Evolutionary conservation across 2,329 filamentous ascomycete genomes (phyloP).

Genomic region (Talaromyces piceae): DNA sequence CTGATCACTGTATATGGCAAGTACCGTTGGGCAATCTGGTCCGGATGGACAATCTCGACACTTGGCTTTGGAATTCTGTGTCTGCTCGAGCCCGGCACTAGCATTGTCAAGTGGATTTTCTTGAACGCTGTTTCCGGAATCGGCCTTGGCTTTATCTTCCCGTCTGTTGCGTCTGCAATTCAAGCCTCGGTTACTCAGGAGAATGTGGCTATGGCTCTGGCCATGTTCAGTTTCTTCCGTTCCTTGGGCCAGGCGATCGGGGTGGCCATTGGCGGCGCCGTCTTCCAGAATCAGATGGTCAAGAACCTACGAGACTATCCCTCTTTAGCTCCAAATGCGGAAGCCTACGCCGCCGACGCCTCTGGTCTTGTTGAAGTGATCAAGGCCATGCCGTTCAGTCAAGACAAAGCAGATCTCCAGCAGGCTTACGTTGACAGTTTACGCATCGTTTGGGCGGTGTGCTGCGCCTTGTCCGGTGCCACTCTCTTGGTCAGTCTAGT

Average conservation of each 20-base stretch:
- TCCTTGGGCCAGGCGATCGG: constrained; percentile 59
- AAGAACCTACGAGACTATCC: constrained; percentile 29
- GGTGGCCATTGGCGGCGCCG: constrained; percentile 59
- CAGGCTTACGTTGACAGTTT: constrained; percentile 49
- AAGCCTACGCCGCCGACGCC: constrained; percentile 49
- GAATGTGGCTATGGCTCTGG: constrained; percentile 54
- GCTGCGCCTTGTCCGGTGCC: constrained; percentile 46
- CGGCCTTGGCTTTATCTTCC: constrained; percentile 59
- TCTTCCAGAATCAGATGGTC: constrained; percentile 55
- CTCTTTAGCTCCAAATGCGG: constrained; percentile 41
- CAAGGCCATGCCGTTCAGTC: constrained; percentile 43
- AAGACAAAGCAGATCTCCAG: constrained; percentile 38
- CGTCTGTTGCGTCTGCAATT: constrained; percentile 55
- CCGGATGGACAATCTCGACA: constrained; percentile 54
- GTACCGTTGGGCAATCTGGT: constrained; percentile 56
- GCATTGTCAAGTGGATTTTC: constrained; percentile 47
- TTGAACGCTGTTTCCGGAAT: constrained; percentile 53
- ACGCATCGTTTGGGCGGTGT: constrained; percentile 48
- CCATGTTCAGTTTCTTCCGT: constrained; percentile 61
- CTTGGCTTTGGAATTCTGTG: constrained; percentile 48
- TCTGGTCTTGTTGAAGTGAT: constrained; percentile 54
- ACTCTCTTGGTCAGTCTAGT: constrained; percentile 47
- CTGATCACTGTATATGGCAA: constrained; percentile 48
- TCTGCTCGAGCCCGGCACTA: constrained; percentile 11
- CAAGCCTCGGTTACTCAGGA: constrained; percentile 53